Base-by-base conservation (phyloP, 768 basidiomycete species). In the Flagelloscypha sp. region DNA sequence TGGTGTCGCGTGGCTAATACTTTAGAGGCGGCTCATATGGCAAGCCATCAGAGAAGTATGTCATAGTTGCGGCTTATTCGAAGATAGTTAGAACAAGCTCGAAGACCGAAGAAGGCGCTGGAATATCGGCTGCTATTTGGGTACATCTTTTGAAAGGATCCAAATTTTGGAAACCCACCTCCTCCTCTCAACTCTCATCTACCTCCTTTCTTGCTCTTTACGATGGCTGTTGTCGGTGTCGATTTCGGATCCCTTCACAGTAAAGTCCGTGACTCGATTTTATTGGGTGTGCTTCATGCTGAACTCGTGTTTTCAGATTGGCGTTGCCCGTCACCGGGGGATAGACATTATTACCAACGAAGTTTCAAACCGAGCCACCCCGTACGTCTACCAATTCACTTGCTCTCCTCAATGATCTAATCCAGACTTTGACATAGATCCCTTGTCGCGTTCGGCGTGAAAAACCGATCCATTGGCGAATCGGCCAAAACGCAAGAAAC, bases 301-400 rank as follows among this genome's bases (percentile, higher is more conserved):
- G 16, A 37, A 35, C 33, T 44, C 36, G 37, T 45, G 43, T 43
- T 33, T 23, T 27, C 30, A 87, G 88, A 92, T 97, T 57, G 92
- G 92, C 66, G 92, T 94, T 45, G 92, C 92, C 13, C 75, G 92
- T 62, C 83, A 87, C 63, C 75, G 88, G 54, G 94, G 94, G 48
- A 94, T 99, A 67, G 94, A 99, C 72, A 92, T 99, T 61, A 94
- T 99, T 67, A 70, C 79, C 42, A 99, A 99, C 60, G 94, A 99
- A 58, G 90, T 93, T 42, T 97, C 93, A 11, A 97, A 97, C 70
- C 84, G 95, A 37, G 76, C 82, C 11, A 98, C 93, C 17, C 94
- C 94, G 90, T 97, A 43, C 53, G 89, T 74, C 6, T 13, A 7
- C 19, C n/a, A 16, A 13, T 37, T 24, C 30, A 20, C 3, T 12